Evolutionary conservation across 164 flowering plant genomes (phyloP), one percentile per base, ranked within the genome.

Genomic region (Stephania japonica): DNA sequence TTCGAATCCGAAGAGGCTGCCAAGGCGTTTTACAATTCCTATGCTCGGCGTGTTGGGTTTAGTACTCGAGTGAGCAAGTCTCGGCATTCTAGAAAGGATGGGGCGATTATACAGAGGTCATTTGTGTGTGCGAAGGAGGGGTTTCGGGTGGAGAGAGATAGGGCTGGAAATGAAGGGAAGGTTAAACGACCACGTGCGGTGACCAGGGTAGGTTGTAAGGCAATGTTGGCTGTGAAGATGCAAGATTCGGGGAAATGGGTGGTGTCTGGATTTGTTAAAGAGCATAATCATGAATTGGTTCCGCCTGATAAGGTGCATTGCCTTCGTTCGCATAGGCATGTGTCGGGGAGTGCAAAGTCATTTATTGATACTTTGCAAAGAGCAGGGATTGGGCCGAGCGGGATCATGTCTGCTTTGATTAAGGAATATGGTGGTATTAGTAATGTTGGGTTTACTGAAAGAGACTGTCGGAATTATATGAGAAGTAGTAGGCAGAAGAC

Each of bases 1-100:
- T 85, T 85, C 25, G 86, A 85, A 43, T 85, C 86, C 0, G 84
- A 85, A 76, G 85, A 85, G 70, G 83, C 86, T n/a, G 84, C 84
- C 24, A 85, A 83, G 74, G 76, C 84, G 1, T 85, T 83, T 61
- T 85, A 85, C 72, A 83, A 85, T 72, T 79, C 86, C 0, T 83
- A 85, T 68, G 87, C 87, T 71, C 81, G 84, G 11, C 80, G 86
- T n/a, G 74, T 83, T 14, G 86, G 87, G 11, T 85, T 85, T 61
- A 77, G 81, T 21, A 80, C 85, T 21, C 83, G 83, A 0, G 86
- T 85, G 21, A 81, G 85, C 75, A 71, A 69, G 73, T 83, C 82
- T 24, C 81, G 84, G 21, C 75, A 82, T 18, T 83, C 87, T 13
- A 76, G 83, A 70, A 71, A 77, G 11, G 87, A 85, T 65, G 86